Conservation (phyloP, 108 stramenopile genomes). For the Cyclotella kingstonii region DNA sequence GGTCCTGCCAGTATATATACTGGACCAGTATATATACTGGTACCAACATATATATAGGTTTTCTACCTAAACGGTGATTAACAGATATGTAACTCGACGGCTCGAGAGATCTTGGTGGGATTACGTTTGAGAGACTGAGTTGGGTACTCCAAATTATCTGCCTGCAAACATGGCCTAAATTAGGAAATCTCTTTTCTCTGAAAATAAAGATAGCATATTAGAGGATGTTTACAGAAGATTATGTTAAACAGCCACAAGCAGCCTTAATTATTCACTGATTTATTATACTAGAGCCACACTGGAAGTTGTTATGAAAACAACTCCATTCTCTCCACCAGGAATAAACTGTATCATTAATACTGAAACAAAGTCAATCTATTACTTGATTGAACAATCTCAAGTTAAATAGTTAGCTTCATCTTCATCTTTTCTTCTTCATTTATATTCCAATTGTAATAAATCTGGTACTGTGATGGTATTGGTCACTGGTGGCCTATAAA, state of each 20-base stretch:
- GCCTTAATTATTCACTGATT: neutral
- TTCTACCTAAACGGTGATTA: too few species aligned
- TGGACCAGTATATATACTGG: too few species aligned
- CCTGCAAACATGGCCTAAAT: too few species aligned
- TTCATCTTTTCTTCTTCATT: constrained; percentile 70
- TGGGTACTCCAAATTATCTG: too few species aligned
- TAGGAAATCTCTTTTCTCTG: too few species aligned
- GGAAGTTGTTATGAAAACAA: constrained; percentile 61
- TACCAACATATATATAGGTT: too few species aligned
- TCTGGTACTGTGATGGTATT: constrained; percentile 63
- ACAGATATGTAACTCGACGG: too few species aligned
- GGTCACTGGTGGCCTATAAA: constrained; percentile 81
- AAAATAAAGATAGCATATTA: too few species aligned
- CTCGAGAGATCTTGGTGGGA: too few species aligned
- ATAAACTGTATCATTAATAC: constrained; percentile 70
- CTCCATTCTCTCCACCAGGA: constrained; percentile 70
- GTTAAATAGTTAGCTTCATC: constrained; percentile 70
- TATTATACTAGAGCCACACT: constrained; percentile 51
- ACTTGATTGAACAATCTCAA: constrained; percentile 75
- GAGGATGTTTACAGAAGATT: too few species aligned
- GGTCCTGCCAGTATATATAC: too few species aligned
- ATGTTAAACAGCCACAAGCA: neutral
- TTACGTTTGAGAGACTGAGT: too few species aligned
- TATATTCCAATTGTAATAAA: constrained; percentile 76
- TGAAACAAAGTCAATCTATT: constrained; percentile 66